These are phyloP conservation scores for Chlorella sp. DNA, from an alignment of 139 green algal species.

Conservation along the genomic window DNA sequence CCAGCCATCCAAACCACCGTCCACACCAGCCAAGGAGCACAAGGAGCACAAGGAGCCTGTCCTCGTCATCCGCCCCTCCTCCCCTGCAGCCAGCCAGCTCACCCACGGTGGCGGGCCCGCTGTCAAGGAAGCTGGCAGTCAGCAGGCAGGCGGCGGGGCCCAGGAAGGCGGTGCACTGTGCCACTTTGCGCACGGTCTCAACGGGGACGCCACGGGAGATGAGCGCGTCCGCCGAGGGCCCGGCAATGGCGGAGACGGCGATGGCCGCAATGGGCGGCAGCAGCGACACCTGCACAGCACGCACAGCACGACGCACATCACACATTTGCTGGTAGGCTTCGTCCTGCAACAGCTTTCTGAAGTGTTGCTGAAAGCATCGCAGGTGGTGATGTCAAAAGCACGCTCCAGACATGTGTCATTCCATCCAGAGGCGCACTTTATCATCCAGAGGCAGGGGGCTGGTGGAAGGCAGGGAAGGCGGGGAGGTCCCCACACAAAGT, in stretches of 20 bases:
- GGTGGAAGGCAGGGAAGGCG: neutral
- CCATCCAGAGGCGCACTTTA: too few species aligned
- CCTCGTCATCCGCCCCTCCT: too few species aligned
- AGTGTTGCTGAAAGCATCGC: too few species aligned
- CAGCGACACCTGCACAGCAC: constrained; percentile 71
- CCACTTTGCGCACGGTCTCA: constrained; percentile 82
- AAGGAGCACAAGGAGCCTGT: neutral
- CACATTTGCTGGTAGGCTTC: too few species aligned
- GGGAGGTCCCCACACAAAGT: too few species aligned
- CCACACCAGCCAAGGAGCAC: neutral
- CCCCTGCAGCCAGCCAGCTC: too few species aligned
- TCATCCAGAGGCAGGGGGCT: too few species aligned
- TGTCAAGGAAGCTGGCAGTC: constrained; percentile 46
- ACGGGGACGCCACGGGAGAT: constrained; percentile 74
- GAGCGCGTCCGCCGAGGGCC: constrained; percentile 78
- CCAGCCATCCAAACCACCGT: too few species aligned
- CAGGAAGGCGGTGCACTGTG: constrained; percentile 90
- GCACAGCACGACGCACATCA: too few species aligned
- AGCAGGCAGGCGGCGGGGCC: constrained; percentile 84
- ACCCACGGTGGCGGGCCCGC: constrained; percentile 13
- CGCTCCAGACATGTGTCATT: too few species aligned
- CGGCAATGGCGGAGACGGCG: constrained; percentile 51
- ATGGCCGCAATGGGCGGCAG: constrained; percentile 88
- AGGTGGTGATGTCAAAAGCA: too few species aligned
- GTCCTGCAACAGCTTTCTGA: too few species aligned